Percentiles rank a stretch among this genome's conserved stretches.
Evolutionary conservation across 1,139 yeast species (phyloP).

Genomic region (Protomyces pachydermus): DNA sequence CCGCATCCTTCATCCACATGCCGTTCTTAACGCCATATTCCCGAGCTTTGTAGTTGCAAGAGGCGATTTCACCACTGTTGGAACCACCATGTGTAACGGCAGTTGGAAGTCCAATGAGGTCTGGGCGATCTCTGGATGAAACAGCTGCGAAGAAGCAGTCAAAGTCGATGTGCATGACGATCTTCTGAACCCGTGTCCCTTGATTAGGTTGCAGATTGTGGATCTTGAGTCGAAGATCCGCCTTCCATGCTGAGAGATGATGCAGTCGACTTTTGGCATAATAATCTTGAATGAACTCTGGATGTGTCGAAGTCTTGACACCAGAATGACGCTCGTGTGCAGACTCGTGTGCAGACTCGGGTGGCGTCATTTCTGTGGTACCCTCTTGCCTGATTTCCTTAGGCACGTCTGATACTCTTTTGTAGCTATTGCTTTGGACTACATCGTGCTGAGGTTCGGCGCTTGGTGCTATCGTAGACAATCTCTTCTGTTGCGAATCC

Average conservation of each 20-base stretch:
- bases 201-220: slow-evolving; percentile 38
- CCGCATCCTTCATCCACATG: slow-evolving; percentile 69
- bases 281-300: slow-evolving; percentile 64
- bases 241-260: slow-evolving; percentile 82
- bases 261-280: slow-evolving; percentile 81
- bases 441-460: neutral
- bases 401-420: neutral
- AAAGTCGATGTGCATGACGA: slow-evolving; percentile 77
- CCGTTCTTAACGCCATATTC: slow-evolving; percentile 72
- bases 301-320: slow-evolving; percentile 59
- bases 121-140: slow-evolving; percentile 57
- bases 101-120: slow-evolving; percentile 53
- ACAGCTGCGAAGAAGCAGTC: slow-evolving; percentile 93
- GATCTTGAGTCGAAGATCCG: slow-evolving; percentile 62
- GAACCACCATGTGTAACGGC: slow-evolving; percentile 77
- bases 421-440: neutral
- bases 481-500: neutral
- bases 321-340: neutral
- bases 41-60: slow-evolving; percentile 85
- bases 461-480: neutral
- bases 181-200: slow-evolving; percentile 33
- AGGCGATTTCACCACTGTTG: slow-evolving; percentile 67
- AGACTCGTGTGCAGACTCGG: neutral
- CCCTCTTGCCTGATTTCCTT: neutral
- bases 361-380: neutral